phyloP scores from a whole-genome alignment of 495 filamentous ascomycete genomes.

The Usnea hakonensis region DNA sequence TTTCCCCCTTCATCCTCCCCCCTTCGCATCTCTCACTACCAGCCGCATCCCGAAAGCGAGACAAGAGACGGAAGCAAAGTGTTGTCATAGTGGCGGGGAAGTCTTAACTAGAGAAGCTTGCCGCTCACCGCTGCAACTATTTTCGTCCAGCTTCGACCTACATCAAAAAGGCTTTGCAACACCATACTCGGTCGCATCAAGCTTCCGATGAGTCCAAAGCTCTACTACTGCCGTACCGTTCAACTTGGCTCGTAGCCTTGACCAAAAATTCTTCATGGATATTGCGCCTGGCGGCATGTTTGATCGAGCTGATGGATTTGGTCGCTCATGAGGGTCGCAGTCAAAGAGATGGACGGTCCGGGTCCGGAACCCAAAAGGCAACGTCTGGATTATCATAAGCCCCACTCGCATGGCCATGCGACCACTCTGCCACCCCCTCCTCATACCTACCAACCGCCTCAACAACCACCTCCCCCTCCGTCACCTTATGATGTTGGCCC shows the following conservation, averaged over 20 bases:
- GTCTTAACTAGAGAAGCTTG: not conserved
- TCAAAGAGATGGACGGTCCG: slow-evolving; percentile 23
- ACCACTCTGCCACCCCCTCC: slow-evolving; percentile 18
- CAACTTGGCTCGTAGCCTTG: slow-evolving; percentile 2
- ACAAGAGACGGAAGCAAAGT: not conserved
- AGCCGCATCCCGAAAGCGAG: not conserved
- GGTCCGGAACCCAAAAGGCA: slow-evolving; percentile 24
- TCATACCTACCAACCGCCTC: slow-evolving; percentile 15
- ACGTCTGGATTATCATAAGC: slow-evolving; percentile 22
- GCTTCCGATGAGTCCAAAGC: slow-evolving; percentile 3
- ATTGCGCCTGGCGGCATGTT: slow-evolving; percentile 8
- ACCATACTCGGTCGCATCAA: not conserved
- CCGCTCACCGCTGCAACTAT: not conserved
- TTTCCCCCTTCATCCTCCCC: not conserved
- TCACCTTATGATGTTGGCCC: slow-evolving; percentile 22
- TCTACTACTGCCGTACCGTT: not conserved
- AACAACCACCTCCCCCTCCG: slow-evolving; percentile 19
- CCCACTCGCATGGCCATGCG: slow-evolving; percentile 17
- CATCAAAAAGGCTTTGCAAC: not conserved
- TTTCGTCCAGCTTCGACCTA: not conserved
- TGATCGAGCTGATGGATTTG: slow-evolving; percentile 21
- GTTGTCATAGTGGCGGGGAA: not conserved
- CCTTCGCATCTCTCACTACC: not conserved
- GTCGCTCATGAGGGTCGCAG: slow-evolving; percentile 9
- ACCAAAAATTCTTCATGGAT: slow-evolving; percentile 1